Conservation (phyloP, 306 rosid species). For the Castanea sativa region DNA sequence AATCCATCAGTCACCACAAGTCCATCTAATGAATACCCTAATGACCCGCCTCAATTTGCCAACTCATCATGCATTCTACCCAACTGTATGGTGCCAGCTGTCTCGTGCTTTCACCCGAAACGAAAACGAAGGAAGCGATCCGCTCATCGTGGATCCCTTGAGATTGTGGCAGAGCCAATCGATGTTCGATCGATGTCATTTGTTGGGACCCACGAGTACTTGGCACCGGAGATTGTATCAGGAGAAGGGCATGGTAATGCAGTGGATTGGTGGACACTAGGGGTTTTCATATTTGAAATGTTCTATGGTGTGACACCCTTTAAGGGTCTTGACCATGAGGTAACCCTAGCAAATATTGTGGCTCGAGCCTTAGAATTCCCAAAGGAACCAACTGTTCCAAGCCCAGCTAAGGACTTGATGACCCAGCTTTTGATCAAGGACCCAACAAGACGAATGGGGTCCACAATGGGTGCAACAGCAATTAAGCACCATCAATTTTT, state of each 20-base stretch:
- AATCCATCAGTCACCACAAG: conserved; percentile 7
- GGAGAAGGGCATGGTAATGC: conserved; percentile 80
- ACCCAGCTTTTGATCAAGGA: conserved; percentile 62
- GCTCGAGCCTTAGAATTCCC: conserved; percentile 79
- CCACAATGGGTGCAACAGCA: conserved; percentile 57
- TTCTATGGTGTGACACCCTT: conserved; percentile 75
- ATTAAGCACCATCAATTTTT: conserved; percentile 65
- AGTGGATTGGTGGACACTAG: conserved; percentile 84
- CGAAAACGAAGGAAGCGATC: conserved; percentile 44
- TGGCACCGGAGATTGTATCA: conserved; percentile 62
- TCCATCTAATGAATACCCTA: not conserved
- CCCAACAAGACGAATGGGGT: conserved; percentile 61
- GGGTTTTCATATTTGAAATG: conserved; percentile 57
- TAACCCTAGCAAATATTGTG: conserved; percentile 67
- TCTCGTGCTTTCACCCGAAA: conserved; percentile 58
- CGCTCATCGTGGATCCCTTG: conserved; percentile 30
- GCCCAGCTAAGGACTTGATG: conserved; percentile 56
- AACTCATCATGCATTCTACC: conserved; percentile 69
- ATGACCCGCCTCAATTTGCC: conserved; percentile 39
- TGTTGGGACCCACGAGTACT: conserved; percentile 74
- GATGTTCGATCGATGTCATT: conserved; percentile 73
- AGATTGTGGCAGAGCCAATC: conserved; percentile 61
- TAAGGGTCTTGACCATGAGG: conserved; percentile 62
- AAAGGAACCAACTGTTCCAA: conserved; percentile 49
- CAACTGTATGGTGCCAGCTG: conserved; percentile 59